phyloP scores from a whole-genome alignment of 2,329 filamentous ascomycete species.

The Paecilomyces fulvus region DNA sequence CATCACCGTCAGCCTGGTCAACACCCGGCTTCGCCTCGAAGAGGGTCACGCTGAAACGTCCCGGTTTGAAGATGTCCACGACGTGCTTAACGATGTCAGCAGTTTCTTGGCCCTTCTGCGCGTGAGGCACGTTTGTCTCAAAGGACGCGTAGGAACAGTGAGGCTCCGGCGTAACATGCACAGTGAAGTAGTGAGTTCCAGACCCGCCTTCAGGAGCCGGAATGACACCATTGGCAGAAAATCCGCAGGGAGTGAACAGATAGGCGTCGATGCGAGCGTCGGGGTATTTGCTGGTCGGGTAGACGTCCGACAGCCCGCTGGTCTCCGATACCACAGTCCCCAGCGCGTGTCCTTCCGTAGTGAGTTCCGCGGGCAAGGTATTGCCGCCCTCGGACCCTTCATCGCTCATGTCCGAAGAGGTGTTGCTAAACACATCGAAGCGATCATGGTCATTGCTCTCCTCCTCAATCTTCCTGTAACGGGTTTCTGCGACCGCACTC shows the following conservation, averaged over 20 bases:
- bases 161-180: slow-evolving; percentile 95
- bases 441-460: slow-evolving; percentile 50
- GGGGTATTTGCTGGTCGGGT: slow-evolving; percentile 77
- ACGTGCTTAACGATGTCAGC: slow-evolving; percentile 89
- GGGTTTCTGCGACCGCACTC: slow-evolving; percentile 80
- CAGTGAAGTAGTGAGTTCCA: slow-evolving; percentile 86
- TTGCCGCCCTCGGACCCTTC: slow-evolving; percentile 42
- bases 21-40: slow-evolving; percentile 73
- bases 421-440: slow-evolving; percentile 72
- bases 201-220: slow-evolving; percentile 59
- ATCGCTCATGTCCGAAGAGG: slow-evolving; percentile 53
- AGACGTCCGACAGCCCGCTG: slow-evolving; percentile 83
- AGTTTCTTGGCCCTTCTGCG: slow-evolving; percentile 79
- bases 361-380: slow-evolving; percentile 62
- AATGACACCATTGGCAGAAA: slow-evolving; percentile 92
- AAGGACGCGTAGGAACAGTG: slow-evolving; percentile 97
- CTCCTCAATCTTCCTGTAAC: slow-evolving; percentile 63
- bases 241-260: slow-evolving; percentile 92
- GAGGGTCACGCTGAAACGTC: slow-evolving; percentile 93
- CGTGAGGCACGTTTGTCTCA: slow-evolving; percentile 92
- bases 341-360: slow-evolving; percentile 87
- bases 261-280: slow-evolving; percentile 93
- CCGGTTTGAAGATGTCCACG: slow-evolving; percentile 90
- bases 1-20: slow-evolving; percentile 25
- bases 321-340: slow-evolving; percentile 85